A percentile compares a stretch with the other conserved stretches of the same genome.
phyloP scores from a whole-genome alignment of 1,139 yeast species.

The Wickerhamomyces sp. region DNA sequence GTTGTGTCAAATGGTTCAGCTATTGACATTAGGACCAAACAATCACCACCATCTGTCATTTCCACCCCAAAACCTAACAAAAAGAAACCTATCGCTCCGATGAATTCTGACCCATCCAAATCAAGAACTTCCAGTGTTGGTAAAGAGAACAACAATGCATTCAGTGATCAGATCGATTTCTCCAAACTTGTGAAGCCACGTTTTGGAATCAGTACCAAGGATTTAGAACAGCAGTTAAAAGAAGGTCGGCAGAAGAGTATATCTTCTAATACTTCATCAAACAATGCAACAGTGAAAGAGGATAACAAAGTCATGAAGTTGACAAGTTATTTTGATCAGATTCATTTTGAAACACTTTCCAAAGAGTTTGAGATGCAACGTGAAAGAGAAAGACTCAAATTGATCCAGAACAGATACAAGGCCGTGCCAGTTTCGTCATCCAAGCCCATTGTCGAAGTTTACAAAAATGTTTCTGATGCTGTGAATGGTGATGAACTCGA shows the following conservation, averaged over 20 bases:
- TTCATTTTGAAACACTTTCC: constrained; percentile 78
- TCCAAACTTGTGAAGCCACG: constrained; percentile 8
- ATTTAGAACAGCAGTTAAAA: constrained; percentile 24
- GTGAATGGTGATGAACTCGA: constrained; percentile 40
- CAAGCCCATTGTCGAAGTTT: constrained; percentile 87
- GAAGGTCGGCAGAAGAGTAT: constrained; percentile 23
- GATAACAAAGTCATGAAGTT: constrained; percentile 53
- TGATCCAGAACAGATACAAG: constrained; percentile 57
- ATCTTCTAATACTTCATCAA: constrained; percentile 12
- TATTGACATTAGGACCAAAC: constrained; percentile 3
- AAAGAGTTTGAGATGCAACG: constrained; percentile 85
- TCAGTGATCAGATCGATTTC: not conserved
- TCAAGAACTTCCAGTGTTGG: constrained; percentile 8
- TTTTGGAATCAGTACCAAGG: constrained; percentile 23
- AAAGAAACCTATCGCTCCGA: constrained; percentile 5
- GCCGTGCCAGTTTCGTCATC: constrained; percentile 76
- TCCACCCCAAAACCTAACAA: constrained; percentile 4
- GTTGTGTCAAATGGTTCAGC: not conserved
- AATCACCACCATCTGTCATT: not conserved
- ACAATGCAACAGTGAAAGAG: constrained; percentile 16
- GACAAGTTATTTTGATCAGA: constrained; percentile 65
- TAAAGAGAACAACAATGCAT: constrained; percentile 2
- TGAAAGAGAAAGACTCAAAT: constrained; percentile 66
- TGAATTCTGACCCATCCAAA: constrained; percentile 1
- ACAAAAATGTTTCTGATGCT: constrained; percentile 85